Evolutionary conservation across 768 basidiomycete genomes (phyloP).

Genomic region (Boletus rubescentipes): DNA sequence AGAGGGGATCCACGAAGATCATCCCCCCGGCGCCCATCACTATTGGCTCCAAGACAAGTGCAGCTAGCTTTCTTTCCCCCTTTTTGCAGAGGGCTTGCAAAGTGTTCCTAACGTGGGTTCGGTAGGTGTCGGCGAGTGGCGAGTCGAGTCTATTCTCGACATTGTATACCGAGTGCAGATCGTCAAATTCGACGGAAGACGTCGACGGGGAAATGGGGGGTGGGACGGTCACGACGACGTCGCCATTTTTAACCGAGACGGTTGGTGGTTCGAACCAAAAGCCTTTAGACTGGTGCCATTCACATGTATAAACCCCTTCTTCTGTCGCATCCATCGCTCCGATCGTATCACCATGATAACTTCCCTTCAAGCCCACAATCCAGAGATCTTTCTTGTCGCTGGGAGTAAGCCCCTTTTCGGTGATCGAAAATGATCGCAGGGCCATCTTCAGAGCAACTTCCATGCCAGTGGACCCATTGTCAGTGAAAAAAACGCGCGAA

Average conservation of each 20-base stretch:
- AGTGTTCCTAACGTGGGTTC: constrained; percentile 50
- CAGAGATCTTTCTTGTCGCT: constrained; percentile 55
- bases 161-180: constrained; percentile 67
- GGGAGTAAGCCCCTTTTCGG: constrained; percentile 34
- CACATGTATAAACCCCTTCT: constrained; percentile 90
- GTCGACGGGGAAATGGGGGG: constrained; percentile 38
- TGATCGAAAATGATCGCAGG: constrained; percentile 59
- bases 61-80: constrained; percentile 52
- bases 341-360: constrained; percentile 97
- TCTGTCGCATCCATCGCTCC: constrained; percentile 95
- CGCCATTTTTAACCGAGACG: constrained; percentile 64
- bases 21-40: constrained; percentile 96
- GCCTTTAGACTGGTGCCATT: constrained; percentile 93
- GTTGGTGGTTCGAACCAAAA: constrained; percentile 92
- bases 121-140: constrained; percentile 64
- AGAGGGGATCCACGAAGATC: constrained; percentile 96
- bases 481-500: constrained; percentile 85
- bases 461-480: constrained; percentile 95
- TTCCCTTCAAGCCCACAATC: constrained; percentile 84
- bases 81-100: constrained; percentile 46
- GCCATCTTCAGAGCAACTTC: constrained; percentile 99
- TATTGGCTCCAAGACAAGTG: constrained; percentile 87
- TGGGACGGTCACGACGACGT: constrained; percentile 54
- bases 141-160: constrained; percentile 59
- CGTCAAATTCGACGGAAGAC: constrained; percentile 29